Percentiles rank a stretch among this genome's conserved stretches.
phyloP scores from a whole-genome alignment of 441 rosid species.

The Mallotus japonicus region DNA sequence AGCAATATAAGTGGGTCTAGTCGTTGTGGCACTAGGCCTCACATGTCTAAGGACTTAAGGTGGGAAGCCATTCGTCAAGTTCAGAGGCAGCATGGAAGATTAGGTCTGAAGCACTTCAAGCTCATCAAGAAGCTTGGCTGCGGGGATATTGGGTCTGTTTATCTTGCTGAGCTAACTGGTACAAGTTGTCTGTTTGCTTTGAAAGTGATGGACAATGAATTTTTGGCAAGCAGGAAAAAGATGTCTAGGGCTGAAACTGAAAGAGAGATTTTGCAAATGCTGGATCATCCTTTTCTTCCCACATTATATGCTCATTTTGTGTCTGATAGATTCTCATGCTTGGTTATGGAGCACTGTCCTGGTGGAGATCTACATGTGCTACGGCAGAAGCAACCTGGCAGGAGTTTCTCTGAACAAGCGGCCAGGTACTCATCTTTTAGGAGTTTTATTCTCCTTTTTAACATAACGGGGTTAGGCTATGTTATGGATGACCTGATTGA shows the following conservation, averaged over 20 bases:
- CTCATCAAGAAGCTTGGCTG: slow-evolving; percentile 69
- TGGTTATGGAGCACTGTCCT: slow-evolving; percentile 84
- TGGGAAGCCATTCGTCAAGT: slow-evolving; percentile 65
- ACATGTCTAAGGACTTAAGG: slow-evolving; percentile 72
- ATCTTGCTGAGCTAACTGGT: slow-evolving; percentile 69
- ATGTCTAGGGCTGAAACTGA: slow-evolving; percentile 73
- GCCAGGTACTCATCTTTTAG: slow-evolving; percentile 43
- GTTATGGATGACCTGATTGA: neutral
- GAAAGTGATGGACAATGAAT: slow-evolving; percentile 78
- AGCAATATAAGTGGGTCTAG: slow-evolving; percentile 55
- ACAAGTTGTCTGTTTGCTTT: slow-evolving; percentile 64
- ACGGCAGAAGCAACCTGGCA: slow-evolving; percentile 65
- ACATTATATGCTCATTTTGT: slow-evolving; percentile 65
- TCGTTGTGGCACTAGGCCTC: slow-evolving; percentile 62
- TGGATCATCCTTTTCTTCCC: slow-evolving; percentile 88
- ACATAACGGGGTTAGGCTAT: neutral
- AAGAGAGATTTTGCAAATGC: slow-evolving; percentile 73
- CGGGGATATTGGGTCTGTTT: slow-evolving; percentile 77
- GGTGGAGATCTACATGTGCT: slow-evolving; percentile 84
- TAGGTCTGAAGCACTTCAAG: slow-evolving; percentile 65
- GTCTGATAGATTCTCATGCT: slow-evolving; percentile 65
- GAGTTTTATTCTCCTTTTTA: neutral
- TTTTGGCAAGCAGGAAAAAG: slow-evolving; percentile 65
- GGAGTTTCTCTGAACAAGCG: slow-evolving; percentile 71
- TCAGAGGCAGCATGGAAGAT: slow-evolving; percentile 58